phyloP scores from a whole-genome alignment of 495 filamentous ascomycete species.

The Daldinia grandis region DNA sequence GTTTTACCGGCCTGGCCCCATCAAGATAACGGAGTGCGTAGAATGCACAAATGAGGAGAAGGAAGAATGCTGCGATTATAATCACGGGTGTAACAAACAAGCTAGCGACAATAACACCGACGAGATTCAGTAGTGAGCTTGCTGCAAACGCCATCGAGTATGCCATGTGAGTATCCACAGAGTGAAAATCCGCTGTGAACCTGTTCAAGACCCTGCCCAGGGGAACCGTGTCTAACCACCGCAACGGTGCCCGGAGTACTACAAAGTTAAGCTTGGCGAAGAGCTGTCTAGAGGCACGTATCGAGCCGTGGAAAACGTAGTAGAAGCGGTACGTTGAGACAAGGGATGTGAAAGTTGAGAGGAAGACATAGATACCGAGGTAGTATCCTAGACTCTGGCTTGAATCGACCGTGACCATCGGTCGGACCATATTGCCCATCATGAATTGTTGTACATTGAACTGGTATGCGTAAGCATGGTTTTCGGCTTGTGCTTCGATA shows the following conservation, averaged over 20 bases:
- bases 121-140: slow-evolving; percentile 59
- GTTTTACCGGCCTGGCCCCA: slow-evolving; percentile 78
- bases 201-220: slow-evolving; percentile 80
- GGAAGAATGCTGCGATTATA: slow-evolving; percentile 62
- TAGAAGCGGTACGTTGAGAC: slow-evolving; percentile 66
- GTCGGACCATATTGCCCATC: slow-evolving; percentile 42
- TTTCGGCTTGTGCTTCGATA: slow-evolving; percentile 32
- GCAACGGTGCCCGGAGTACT: slow-evolving; percentile 73
- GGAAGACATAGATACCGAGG: slow-evolving; percentile 69
- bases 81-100: slow-evolving; percentile 70
- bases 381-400: slow-evolving; percentile 63
- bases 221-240: slow-evolving; percentile 85
- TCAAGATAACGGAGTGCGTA: slow-evolving; percentile 68
- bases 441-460: slow-evolving; percentile 51
- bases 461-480: slow-evolving; percentile 47
- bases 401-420: slow-evolving; percentile 21
- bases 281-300: slow-evolving; percentile 69
- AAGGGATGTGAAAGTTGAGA: slow-evolving; percentile 65
- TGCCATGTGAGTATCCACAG: slow-evolving; percentile 71
- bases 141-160: slow-evolving; percentile 65
- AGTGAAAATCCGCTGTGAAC: slow-evolving; percentile 80
- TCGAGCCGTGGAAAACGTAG: slow-evolving; percentile 64
- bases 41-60: slow-evolving; percentile 64
- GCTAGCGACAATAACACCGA: slow-evolving; percentile 68
- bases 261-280: slow-evolving; percentile 70